Percentiles rank a stretch among this genome's conserved stretches.
Evolutionary conservation across 192 early-diverging fungal species (phyloP).

Genomic region (Mortierella antarctica): DNA sequence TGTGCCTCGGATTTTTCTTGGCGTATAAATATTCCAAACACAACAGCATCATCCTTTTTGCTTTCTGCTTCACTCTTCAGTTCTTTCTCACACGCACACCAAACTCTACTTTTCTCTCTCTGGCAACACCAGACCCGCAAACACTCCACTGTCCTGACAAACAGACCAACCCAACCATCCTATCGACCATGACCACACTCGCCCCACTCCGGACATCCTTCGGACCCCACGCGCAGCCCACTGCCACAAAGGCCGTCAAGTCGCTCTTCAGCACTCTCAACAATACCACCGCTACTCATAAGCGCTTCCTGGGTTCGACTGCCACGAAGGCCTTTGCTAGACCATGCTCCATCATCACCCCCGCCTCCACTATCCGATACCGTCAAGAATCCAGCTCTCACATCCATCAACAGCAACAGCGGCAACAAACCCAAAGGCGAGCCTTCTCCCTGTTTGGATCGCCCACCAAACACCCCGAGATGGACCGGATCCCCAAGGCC

Average conservation of each 20-base stretch:
- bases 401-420: constrained; percentile 1
- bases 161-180: neutral
- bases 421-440: constrained; percentile 5
- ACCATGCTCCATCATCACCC: constrained; percentile 34
- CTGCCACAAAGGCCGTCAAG: constrained; percentile 13
- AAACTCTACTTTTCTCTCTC: too few species aligned
- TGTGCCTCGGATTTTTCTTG: too few species aligned
- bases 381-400: constrained; percentile 10
- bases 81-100: too few species aligned
- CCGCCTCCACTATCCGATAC: constrained; percentile 33
- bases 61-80: too few species aligned
- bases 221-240: constrained; percentile 1
- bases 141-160: neutral
- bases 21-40: too few species aligned
- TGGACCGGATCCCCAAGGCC: constrained; percentile 25
- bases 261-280: constrained; percentile 8
- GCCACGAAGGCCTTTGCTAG: constrained; percentile 4
- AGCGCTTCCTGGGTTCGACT: neutral
- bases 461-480: neutral
- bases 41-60: too few species aligned
- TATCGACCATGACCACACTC: constrained; percentile 3
- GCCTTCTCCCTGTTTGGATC: constrained; percentile 24
- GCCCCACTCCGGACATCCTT: constrained; percentile 17
- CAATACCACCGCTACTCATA: constrained; percentile 16
- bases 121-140: neutral